Base-by-base conservation (phyloP, 306 rosid species). In the Dryas drummondii region DNA sequence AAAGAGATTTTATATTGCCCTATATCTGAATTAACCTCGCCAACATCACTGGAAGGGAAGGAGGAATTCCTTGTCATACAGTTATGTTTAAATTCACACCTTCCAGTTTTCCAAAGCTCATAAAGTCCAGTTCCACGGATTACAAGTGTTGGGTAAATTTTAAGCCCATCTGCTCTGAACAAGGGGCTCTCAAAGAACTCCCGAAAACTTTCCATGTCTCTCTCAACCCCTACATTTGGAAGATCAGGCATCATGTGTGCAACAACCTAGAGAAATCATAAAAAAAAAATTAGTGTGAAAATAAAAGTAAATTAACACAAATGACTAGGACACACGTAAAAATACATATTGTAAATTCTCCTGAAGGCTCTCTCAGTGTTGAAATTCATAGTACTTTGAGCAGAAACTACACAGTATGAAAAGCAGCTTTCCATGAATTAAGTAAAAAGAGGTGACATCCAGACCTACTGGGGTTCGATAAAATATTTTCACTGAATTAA, bases 241-340 rank as follows among this genome's bases (percentile, higher is more conserved):
- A 94, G 99, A 84, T 94, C 99, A 45, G 99, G 99, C 99, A 94
- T 94, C 99, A 92, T 94, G 88, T 94, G 99, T 44, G 97, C 99
- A 73, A 94, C 97, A 77, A 94, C 97, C 99, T 94, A 82, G 42
- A 81, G 71, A 68, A 82, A 66, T 55, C 62, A 75, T 27, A 52
- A 65, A 37, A 54, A 63, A 40, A 32, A 56, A 32, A 22, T 1
- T 42, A 22, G 46, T 16, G 17, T 74, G 64, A 67, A 67, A 63
- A 59, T 15, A 72, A 55, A 56, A 45, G 8, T 54, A 56, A 56
- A 22, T 22, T 16, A 57, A 44, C 42, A 7, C 41, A 37, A 40
- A 52, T 4, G 6, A 55, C 52, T 7, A 9, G 14, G 53, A 40
- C 40, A 59, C 10, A 9, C 63, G 5, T 10, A n/a, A 17, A 22